phyloP scores from a whole-genome alignment of 1,139 yeast genomes.

The Lodderomyces oxycetoniae region DNA sequence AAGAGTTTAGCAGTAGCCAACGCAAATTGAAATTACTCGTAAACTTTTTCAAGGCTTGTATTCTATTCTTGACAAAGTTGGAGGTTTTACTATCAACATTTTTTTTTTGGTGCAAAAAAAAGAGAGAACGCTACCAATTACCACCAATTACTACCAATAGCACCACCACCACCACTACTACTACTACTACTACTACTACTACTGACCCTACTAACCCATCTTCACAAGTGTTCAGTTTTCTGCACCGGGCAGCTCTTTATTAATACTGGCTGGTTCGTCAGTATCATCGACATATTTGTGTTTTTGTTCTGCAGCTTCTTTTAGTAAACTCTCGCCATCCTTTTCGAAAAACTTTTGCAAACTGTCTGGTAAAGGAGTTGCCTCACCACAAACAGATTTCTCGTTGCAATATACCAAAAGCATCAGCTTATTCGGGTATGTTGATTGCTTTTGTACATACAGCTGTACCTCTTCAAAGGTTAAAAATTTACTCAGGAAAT shows the following conservation, averaged over 20 bases:
- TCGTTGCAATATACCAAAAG: slow-evolving; percentile 20
- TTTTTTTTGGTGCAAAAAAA: too few relatives aligned
- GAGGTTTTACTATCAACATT: too few relatives aligned
- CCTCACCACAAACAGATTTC: slow-evolving; percentile 9
- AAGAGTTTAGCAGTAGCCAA: too few relatives aligned
- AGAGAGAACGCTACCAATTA: too few relatives aligned
- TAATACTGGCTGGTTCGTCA: too few relatives aligned
- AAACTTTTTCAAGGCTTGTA: too few relatives aligned
- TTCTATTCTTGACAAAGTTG: neutral
- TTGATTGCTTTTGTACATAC: slow-evolving; percentile 16
- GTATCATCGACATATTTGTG: slow-evolving; percentile 2
- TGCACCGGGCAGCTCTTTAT: too few relatives aligned
- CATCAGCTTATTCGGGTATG: slow-evolving; percentile 16
- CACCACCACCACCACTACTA: neutral
- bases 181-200: slow-evolving; percentile 3
- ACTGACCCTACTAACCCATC: slow-evolving; percentile 3
- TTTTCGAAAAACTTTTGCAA: slow-evolving; percentile 16
- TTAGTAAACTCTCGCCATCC: slow-evolving; percentile 17
- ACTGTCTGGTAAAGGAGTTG: slow-evolving; percentile 12
- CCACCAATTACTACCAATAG: too few relatives aligned
- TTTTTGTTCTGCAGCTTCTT: slow-evolving; percentile 6
- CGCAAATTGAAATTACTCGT: too few relatives aligned
- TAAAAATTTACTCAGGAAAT: too few relatives aligned
- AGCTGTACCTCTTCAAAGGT: slow-evolving; percentile 20
- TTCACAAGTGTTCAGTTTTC: too few relatives aligned